Evolutionary conservation across 768 basidiomycete species (phyloP).

Genomic region (Collybiopsis confluens): DNA sequence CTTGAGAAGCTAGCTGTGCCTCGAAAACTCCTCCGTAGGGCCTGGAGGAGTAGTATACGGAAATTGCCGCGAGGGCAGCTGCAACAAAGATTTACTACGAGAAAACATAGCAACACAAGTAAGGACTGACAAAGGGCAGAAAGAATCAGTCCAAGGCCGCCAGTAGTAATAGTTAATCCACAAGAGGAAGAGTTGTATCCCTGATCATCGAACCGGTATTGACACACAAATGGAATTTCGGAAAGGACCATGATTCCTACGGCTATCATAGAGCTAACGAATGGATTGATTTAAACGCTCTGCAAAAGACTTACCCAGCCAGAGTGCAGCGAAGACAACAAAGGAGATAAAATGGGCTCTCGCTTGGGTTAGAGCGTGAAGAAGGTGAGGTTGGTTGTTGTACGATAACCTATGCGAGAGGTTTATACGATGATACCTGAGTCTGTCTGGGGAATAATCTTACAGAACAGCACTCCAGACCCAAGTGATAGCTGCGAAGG

Average conservation of each 20-base stretch:
- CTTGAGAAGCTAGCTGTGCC: background rate
- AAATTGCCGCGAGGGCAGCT: background rate
- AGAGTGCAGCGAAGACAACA: slow-evolving; percentile 21
- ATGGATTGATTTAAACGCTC: background rate
- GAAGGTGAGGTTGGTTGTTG: slow-evolving; percentile 25
- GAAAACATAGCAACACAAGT: background rate
- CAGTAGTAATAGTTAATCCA: background rate
- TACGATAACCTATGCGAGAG: slow-evolving; percentile 21
- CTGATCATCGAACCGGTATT: background rate
- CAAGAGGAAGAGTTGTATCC: background rate
- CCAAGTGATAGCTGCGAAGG: slow-evolving; percentile 23
- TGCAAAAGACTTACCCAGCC: slow-evolving; percentile 24
- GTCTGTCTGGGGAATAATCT: slow-evolving; percentile 10
- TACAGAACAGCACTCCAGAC: slow-evolving; percentile 30
- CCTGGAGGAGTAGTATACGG: background rate
- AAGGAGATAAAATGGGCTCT: slow-evolving; percentile 30
- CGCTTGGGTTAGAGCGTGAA: slow-evolving; percentile 26
- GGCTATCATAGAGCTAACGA: background rate
- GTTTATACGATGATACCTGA: background rate
- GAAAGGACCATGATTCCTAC: background rate
- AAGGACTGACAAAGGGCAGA: background rate
- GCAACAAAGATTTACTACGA: background rate
- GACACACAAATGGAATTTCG: background rate
- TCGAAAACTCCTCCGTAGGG: background rate
- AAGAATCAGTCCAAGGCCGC: background rate